Conservation (phyloP, 1,284 basidiomycete genomes). For the Rhodotorula sp. region DNA sequence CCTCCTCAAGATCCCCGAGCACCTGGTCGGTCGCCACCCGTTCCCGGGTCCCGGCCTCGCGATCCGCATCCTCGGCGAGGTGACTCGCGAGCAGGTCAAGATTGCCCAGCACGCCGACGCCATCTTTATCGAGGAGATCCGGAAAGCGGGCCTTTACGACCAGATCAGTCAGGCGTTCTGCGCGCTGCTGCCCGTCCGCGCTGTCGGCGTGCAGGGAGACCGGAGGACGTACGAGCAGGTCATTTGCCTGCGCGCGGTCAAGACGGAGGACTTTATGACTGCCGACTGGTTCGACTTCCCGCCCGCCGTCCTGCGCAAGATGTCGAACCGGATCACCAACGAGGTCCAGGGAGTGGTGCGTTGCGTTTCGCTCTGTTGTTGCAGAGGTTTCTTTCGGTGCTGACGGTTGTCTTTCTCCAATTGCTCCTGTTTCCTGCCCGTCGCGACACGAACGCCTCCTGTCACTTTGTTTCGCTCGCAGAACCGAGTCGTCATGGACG, state of each 20-base stretch:
- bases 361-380: neutral
- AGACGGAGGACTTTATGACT: slow-evolving; percentile 96
- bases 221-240: slow-evolving; percentile 96
- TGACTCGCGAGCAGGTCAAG: slow-evolving; percentile 86
- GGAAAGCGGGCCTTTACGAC: slow-evolving; percentile 85
- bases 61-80: slow-evolving; percentile 95
- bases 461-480: neutral
- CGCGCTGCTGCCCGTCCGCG: slow-evolving; percentile 91
- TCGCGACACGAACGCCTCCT: neutral
- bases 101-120: slow-evolving; percentile 92
- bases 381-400: too few species aligned
- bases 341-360: slow-evolving; percentile 63
- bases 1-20: slow-evolving; percentile 84
- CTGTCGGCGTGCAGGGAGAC: slow-evolving; percentile 98
- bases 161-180: slow-evolving; percentile 97
- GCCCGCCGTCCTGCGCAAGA: slow-evolving; percentile 80
- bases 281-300: slow-evolving; percentile 96
- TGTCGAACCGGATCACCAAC: slow-evolving; percentile 97
- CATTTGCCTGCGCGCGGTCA: slow-evolving; percentile 83
- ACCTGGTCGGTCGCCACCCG: slow-evolving; percentile 94
- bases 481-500: slow-evolving; percentile 92
- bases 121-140: slow-evolving; percentile 98
- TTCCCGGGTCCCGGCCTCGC: slow-evolving; percentile 98
- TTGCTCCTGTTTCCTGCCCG: neutral
- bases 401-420: neutral